Evolutionary conservation across 169 alveolate genomes (phyloP).

Genomic region (Cryptosporidium baileyi): DNA sequence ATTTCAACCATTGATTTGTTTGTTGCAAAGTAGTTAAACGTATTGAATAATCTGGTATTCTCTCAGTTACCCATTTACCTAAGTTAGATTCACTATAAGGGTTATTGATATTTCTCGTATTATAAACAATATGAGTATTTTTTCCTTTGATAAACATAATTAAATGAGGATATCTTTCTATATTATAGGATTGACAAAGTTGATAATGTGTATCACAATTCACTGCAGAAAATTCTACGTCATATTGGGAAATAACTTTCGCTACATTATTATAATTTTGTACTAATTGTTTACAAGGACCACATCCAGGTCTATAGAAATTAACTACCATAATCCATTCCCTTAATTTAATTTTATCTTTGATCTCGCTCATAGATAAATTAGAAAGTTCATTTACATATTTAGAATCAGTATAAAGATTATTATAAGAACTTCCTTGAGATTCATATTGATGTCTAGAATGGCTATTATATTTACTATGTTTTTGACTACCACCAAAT

Average conservation of each 20-base stretch:
- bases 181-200: slow-evolving; percentile 82
- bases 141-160: slow-evolving; percentile 59
- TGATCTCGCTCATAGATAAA: slow-evolving; percentile 34
- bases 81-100: slow-evolving; percentile 48
- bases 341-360: slow-evolving; percentile 34
- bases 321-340: slow-evolving; percentile 74
- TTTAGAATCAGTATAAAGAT: slow-evolving; percentile 28
- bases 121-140: slow-evolving; percentile 8
- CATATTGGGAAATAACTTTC: slow-evolving; percentile 79
- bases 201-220: slow-evolving; percentile 84
- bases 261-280: slow-evolving; percentile 79
- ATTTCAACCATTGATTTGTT: slow-evolving; percentile 39
- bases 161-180: slow-evolving; percentile 74
- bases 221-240: slow-evolving; percentile 80
- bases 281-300: slow-evolving; percentile 77
- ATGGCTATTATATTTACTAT: neutral
- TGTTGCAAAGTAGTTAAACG: slow-evolving; percentile 6
- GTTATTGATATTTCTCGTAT: neutral
- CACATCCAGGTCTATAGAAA: slow-evolving; percentile 80
- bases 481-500: slow-evolving; percentile 64
- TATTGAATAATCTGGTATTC: slow-evolving; percentile 63
- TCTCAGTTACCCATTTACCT: slow-evolving; percentile 62
- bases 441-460: slow-evolving; percentile 50
- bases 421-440: slow-evolving; percentile 22
- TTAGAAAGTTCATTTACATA: slow-evolving; percentile 37